Percentiles rank a stretch among this genome's conserved stretches.
Conservation (phyloP, 371 early-diverging fungal genomes). For the Syncephalastrum contaminatum region DNA sequence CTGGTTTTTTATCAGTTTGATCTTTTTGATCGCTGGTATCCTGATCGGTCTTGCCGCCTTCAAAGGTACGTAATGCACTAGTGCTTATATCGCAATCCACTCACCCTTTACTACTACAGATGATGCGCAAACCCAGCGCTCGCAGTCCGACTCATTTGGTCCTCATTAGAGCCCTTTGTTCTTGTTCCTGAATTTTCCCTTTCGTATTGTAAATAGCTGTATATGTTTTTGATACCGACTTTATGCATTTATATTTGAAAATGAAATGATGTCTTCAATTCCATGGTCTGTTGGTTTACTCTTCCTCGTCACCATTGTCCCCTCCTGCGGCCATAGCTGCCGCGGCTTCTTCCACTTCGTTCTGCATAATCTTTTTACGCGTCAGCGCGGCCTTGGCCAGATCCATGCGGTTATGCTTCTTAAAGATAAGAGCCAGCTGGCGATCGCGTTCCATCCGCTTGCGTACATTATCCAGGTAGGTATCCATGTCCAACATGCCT, state of each 20-base stretch:
- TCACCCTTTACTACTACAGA: no score
- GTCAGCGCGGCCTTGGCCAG: constrained; percentile 68
- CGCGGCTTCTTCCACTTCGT: constrained; percentile 78
- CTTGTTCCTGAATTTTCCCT: no score
- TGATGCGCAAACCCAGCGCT: no score
- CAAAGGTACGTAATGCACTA: constrained; percentile 39
- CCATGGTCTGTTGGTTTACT: no score
- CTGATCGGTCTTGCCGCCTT: constrained; percentile 72
- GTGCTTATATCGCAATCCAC: no score
- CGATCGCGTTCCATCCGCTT: constrained; percentile 63
- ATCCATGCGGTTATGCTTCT: constrained; percentile 60
- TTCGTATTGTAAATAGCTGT: no score
- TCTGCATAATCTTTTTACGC: constrained; percentile 77
- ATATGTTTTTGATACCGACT: no score
- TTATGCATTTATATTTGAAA: no score
- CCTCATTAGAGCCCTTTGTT: no score
- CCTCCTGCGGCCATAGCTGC: constrained; percentile 55
- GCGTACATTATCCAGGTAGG: constrained; percentile 56
- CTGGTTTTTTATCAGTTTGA: constrained; percentile 82
- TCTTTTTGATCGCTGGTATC: constrained; percentile 72
- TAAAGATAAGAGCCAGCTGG: constrained; percentile 69
- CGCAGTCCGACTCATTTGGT: no score
- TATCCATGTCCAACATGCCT: constrained; percentile 75
- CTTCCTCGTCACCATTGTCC: not conserved
- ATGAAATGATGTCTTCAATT: no score